These are phyloP conservation scores for Hericium coralloides DNA, from an alignment of 768 basidiomycete species.

Conservation along the genomic window DNA sequence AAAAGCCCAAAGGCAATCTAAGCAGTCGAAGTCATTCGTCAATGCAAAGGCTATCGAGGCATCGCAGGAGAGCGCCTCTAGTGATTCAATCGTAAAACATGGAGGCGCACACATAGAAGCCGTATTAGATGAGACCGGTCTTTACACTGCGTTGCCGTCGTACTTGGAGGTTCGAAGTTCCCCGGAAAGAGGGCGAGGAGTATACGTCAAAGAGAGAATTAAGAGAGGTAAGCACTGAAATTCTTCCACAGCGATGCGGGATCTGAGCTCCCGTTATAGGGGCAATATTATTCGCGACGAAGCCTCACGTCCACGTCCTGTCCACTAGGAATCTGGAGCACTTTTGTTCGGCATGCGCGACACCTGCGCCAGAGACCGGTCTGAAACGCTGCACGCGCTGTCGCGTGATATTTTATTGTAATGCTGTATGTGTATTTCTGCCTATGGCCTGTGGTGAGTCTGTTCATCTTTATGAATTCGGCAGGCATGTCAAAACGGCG, in stretches of 20 bases:
- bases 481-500: conserved; percentile 61
- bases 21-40: conserved; percentile 8
- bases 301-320: conserved; percentile 56
- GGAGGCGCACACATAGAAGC: not conserved
- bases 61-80: not conserved
- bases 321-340: conserved; percentile 51
- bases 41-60: not conserved
- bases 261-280: conserved; percentile 32
- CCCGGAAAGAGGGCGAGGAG: conserved; percentile 9
- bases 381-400: conserved; percentile 74
- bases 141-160: conserved; percentile 7
- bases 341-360: conserved; percentile 66
- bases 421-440: conserved; percentile 37
- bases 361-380: conserved; percentile 23
- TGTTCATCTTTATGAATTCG: not conserved
- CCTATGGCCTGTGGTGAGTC: not conserved
- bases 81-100: not conserved
- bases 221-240: conserved; percentile 4
- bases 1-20: conserved; percentile 5
- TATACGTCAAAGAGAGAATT: conserved; percentile 14
- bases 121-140: not conserved
- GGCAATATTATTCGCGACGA: conserved; percentile 41
- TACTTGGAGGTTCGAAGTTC: conserved; percentile 1
- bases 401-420: conserved; percentile 66
- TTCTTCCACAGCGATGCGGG: not conserved